These are phyloP conservation scores for Nakazawaea ishiwadae DNA, from an alignment of 805 yeast species.

Conservation along the genomic window DNA sequence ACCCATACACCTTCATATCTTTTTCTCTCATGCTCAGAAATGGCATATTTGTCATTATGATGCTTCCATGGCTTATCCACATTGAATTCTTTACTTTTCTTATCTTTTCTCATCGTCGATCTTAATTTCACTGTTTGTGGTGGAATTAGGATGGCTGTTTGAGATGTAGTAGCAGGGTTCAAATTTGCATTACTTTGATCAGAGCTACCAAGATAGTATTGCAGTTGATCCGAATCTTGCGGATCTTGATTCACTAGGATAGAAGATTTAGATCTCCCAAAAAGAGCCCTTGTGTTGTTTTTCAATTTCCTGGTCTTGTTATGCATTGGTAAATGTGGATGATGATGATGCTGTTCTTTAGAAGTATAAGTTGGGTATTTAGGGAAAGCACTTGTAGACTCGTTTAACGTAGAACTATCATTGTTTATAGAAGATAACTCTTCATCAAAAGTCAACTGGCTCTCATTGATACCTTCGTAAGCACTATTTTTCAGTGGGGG, in stretches of 20 bases:
- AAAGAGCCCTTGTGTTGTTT: slow-evolving; percentile 7
- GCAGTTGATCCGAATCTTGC: neutral
- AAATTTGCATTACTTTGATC: slow-evolving; percentile 6
- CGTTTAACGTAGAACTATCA: slow-evolving; percentile 2
- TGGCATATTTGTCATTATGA: slow-evolving; percentile 53
- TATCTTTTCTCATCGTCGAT: slow-evolving; percentile 46
- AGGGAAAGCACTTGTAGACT: slow-evolving; percentile 9
- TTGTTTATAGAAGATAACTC: slow-evolving; percentile 1
- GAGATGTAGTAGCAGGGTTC: slow-evolving; percentile 11
- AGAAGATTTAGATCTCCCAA: slow-evolving; percentile 1
- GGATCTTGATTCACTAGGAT: neutral
- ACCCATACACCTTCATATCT: slow-evolving; percentile 95
- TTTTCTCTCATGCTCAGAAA: slow-evolving; percentile 64
- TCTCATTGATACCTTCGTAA: slow-evolving; percentile 5
- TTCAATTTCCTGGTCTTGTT: slow-evolving; percentile 6
- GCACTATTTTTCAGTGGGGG: neutral
- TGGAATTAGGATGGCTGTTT: slow-evolving; percentile 11
- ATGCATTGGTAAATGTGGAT: slow-evolving; percentile 7
- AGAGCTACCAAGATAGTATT: slow-evolving; percentile 1
- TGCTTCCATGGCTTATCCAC: slow-evolving; percentile 94
- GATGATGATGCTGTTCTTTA: slow-evolving; percentile 7
- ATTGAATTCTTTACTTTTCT: slow-evolving; percentile 49
- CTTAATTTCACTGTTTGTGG: slow-evolving; percentile 33
- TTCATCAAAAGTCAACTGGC: slow-evolving; percentile 7
- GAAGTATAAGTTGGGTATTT: slow-evolving; percentile 11